Percentiles rank a stretch among this genome's conserved stretches.
phyloP scores from a whole-genome alignment of 208 protist genomes.

The Naegleria lovaniensis region DNA sequence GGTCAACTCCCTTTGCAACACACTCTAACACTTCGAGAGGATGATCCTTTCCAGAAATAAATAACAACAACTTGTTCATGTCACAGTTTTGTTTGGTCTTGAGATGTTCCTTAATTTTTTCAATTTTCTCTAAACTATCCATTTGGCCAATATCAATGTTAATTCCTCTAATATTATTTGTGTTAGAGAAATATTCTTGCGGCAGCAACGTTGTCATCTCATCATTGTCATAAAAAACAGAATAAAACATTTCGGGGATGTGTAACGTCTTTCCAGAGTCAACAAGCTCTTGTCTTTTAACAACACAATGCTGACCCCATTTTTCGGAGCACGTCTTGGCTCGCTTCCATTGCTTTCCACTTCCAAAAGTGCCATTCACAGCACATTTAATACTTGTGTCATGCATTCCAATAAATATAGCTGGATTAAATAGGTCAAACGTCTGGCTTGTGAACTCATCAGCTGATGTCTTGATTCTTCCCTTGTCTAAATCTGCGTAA shows the following conservation, averaged over 20 bases:
- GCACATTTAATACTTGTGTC: neutral
- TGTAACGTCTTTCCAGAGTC: neutral
- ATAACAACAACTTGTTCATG: neutral
- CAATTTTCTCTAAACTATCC: neutral
- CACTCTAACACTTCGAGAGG: constrained; percentile 14
- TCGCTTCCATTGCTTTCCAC: neutral
- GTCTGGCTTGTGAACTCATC: neutral
- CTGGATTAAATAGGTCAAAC: neutral
- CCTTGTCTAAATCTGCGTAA: neutral
- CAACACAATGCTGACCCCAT: neutral
- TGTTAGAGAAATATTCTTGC: neutral
- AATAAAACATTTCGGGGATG: neutral
- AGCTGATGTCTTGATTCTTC: neutral
- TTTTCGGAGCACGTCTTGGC: neutral
- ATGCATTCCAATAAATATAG: neutral
- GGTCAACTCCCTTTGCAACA: constrained; percentile 7
- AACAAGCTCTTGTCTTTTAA: neutral
- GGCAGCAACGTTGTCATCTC: neutral
- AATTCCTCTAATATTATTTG: neutral
- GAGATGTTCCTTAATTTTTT: neutral
- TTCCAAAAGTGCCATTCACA: neutral
- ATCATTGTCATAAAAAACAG: neutral
- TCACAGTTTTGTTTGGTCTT: neutral
- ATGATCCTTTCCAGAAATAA: constrained; percentile 21
- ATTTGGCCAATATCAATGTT: neutral